These are phyloP conservation scores for Cladosporium austrohemisphaericum DNA, from an alignment of 2,329 filamentous ascomycete species.

Conservation along the genomic window DNA sequence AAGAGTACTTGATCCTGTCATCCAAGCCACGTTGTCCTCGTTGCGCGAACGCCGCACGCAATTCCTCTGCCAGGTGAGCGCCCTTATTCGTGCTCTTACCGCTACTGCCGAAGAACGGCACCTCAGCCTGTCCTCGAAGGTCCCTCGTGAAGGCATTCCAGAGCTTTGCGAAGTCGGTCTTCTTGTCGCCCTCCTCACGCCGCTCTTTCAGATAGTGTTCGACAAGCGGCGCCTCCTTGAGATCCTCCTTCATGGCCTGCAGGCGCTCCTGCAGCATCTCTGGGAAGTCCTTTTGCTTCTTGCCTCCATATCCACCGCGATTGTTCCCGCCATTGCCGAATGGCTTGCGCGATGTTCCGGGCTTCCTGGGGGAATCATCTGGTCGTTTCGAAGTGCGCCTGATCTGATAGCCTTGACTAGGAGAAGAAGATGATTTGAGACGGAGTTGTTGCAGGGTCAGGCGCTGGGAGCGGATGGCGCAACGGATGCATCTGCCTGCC, in stretches of 20 bases:
- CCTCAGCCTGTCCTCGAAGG: not conserved
- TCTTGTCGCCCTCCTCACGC: slow-evolving; percentile 14
- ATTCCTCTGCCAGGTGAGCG: slow-evolving; percentile 1
- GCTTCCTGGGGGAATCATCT: not conserved
- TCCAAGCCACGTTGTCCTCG: slow-evolving; percentile 28
- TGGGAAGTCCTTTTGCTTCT: slow-evolving; percentile 17
- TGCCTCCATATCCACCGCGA: not conserved
- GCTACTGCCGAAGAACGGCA: not conserved
- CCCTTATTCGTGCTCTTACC: not conserved
- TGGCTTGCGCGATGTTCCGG: not conserved
- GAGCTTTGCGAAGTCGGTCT: slow-evolving; percentile 23
- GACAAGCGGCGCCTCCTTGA: slow-evolving; percentile 32
- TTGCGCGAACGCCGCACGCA: slow-evolving; percentile 13
- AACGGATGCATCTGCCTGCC: slow-evolving; percentile 37
- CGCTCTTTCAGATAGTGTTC: slow-evolving; percentile 28
- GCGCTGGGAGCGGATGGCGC: slow-evolving; percentile 35
- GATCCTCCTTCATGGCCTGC: slow-evolving; percentile 24
- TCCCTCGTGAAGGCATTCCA: slow-evolving; percentile 25
- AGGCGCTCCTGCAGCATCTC: slow-evolving; percentile 25
- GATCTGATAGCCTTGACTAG: not conserved
- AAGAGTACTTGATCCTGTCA: slow-evolving; percentile 57
- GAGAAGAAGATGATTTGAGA: slow-evolving; percentile 20
- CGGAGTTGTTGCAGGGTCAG: slow-evolving; percentile 29
- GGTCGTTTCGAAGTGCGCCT: too few species aligned
- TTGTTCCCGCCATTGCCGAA: not conserved